Evolutionary conservation across 108 stramenopile species (phyloP).

Genomic region (Cyclotella choctawhatcheeana): DNA sequence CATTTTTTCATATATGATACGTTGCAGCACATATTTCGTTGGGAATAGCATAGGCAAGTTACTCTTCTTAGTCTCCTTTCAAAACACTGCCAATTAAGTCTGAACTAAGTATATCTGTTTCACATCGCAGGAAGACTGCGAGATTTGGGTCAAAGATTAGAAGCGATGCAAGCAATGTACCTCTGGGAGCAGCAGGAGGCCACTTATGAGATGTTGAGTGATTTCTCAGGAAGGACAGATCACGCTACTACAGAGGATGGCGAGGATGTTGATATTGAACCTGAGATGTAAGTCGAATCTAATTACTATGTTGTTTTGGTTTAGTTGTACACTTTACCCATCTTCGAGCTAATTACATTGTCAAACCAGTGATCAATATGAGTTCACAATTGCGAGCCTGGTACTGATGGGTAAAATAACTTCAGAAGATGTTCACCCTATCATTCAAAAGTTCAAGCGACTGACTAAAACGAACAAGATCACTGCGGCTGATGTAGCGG

Average conservation of each 20-base stretch:
- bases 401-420: slow-evolving; percentile 53
- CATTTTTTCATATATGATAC: no score
- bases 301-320: neutral
- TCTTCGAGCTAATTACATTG: neutral
- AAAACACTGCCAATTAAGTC: no score
- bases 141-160: slow-evolving; percentile 33
- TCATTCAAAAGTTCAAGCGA: slow-evolving; percentile 62
- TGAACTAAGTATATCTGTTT: no score
- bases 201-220: slow-evolving; percentile 23
- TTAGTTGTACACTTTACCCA: neutral
- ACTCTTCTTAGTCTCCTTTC: no score
- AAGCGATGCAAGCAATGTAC: slow-evolving; percentile 38
- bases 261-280: slow-evolving; percentile 2
- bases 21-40: no score
- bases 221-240: slow-evolving; percentile 26
- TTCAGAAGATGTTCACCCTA: slow-evolving; percentile 48
- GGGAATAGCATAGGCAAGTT: no score
- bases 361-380: slow-evolving; percentile 52
- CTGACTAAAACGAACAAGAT: slow-evolving; percentile 44
- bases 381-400: slow-evolving; percentile 62
- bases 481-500: slow-evolving; percentile 27
- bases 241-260: slow-evolving; percentile 3
- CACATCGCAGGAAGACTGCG: slow-evolving; percentile 46
- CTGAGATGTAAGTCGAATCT: slow-evolving; percentile 15
- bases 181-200: slow-evolving; percentile 61